Conservation (phyloP, 108 stramenopile genomes). For the Skeletonema menzelii region DNA sequence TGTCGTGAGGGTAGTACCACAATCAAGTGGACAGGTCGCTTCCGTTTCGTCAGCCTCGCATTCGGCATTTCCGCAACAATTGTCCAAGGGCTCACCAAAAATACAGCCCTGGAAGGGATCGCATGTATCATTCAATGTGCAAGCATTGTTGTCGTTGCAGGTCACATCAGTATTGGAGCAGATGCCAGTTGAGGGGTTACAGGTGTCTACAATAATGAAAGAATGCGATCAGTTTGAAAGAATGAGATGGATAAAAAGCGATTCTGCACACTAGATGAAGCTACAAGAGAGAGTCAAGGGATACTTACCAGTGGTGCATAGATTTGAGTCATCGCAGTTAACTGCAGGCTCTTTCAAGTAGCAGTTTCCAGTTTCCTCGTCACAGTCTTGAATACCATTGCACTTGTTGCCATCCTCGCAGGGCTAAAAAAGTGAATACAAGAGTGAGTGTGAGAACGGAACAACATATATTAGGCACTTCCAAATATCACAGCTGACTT, state of each 20-base stretch:
- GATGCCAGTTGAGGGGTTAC: background rate
- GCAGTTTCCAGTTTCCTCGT: background rate
- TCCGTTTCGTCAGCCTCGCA: background rate
- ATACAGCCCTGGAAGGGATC: background rate
- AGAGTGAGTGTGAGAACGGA: no score
- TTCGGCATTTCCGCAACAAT: background rate
- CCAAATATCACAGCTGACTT: no score
- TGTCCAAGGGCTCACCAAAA: background rate
- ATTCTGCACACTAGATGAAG: no score
- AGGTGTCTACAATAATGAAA: background rate
- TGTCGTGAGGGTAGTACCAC: background rate
- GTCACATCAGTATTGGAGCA: background rate
- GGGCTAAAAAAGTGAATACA: no score
- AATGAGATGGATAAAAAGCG: no score
- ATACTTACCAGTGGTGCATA: background rate
- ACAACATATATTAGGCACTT: no score
- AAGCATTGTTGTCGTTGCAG: background rate
- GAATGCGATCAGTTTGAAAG: background rate
- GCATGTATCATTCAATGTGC: background rate
- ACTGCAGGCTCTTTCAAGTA: background rate
- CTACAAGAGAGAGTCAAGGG: no score
- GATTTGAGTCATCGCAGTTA: background rate
- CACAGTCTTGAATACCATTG: background rate
- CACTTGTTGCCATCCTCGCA: background rate
- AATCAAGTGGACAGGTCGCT: background rate